Conservation (phyloP, 371 early-diverging fungal species). For the Actinomucor elegans region DNA sequence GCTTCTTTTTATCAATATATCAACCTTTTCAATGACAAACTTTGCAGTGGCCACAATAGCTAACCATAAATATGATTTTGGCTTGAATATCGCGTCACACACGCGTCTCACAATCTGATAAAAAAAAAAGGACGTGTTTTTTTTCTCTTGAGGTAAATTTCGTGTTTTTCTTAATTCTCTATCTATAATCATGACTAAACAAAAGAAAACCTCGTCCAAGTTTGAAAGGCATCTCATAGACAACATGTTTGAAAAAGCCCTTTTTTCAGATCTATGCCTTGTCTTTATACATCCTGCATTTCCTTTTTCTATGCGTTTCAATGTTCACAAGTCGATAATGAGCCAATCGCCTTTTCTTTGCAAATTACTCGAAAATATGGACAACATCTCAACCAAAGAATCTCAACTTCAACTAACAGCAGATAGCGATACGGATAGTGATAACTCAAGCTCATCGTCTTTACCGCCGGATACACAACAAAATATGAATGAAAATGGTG, state of each 20-base stretch:
- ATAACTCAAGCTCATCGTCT: too few relatives aligned
- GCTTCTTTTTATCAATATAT: too few relatives aligned
- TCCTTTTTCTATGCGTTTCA: slow-evolving; percentile 43
- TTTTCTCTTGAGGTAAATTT: too few relatives aligned
- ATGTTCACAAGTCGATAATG: slow-evolving; percentile 43
- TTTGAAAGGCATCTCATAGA: slow-evolving; percentile 42
- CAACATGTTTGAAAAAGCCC: slow-evolving; percentile 37
- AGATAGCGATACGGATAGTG: not conserved
- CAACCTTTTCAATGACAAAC: too few relatives aligned
- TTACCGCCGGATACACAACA: not conserved
- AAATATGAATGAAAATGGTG: not conserved
- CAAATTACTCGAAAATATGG: slow-evolving; percentile 20
- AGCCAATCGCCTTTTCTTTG: slow-evolving; percentile 43
- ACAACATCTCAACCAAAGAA: not conserved
- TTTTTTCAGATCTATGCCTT: slow-evolving; percentile 41
- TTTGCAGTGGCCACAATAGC: too few relatives aligned
- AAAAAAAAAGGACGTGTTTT: too few relatives aligned
- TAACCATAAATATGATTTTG: too few relatives aligned
- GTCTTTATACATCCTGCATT: slow-evolving; percentile 40
- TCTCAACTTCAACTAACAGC: not conserved
- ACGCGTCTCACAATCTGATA: too few relatives aligned
- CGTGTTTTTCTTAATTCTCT: too few relatives aligned
- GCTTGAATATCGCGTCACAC: too few relatives aligned
- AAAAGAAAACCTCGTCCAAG: slow-evolving; percentile 59
- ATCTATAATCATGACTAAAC: too few relatives aligned